Conservation (phyloP, 148 eudicot genomes). For the Drosera capensis region DNA sequence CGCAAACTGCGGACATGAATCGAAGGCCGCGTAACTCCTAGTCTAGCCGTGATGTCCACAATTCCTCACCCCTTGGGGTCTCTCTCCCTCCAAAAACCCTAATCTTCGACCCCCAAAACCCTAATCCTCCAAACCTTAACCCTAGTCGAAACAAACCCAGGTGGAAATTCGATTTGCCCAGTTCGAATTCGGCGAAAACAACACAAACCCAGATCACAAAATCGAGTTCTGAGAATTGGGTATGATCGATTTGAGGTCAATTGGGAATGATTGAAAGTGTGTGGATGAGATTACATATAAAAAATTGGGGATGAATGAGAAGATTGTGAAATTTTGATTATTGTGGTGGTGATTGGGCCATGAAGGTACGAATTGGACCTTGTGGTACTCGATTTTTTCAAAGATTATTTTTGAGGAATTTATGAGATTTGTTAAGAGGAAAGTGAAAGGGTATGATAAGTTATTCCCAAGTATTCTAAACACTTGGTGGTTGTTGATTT, state of each 20-base stretch:
- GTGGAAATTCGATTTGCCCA: no score
- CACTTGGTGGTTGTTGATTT: no score
- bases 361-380: no score
- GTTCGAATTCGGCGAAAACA: background rate
- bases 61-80: slow-evolving; percentile 29
- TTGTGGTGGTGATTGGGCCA: no score
- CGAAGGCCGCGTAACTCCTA: slow-evolving; percentile 17
- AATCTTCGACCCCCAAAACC: background rate
- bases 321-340: no score
- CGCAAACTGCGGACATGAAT: slow-evolving; percentile 27
- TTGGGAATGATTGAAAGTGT: background rate
- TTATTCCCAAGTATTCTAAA: no score
- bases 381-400: no score
- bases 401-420: no score
- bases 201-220: background rate
- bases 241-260: background rate
- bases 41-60: slow-evolving; percentile 77
- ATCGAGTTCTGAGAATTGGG: background rate
- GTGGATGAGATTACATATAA: background rate
- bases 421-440: no score
- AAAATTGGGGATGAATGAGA: no score
- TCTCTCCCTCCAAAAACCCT: background rate
- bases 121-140: background rate
- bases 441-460: no score
- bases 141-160: background rate